Base-by-base conservation (phyloP, 2,329 filamentous ascomycete species). In the Hypoxylon sp. region DNA sequence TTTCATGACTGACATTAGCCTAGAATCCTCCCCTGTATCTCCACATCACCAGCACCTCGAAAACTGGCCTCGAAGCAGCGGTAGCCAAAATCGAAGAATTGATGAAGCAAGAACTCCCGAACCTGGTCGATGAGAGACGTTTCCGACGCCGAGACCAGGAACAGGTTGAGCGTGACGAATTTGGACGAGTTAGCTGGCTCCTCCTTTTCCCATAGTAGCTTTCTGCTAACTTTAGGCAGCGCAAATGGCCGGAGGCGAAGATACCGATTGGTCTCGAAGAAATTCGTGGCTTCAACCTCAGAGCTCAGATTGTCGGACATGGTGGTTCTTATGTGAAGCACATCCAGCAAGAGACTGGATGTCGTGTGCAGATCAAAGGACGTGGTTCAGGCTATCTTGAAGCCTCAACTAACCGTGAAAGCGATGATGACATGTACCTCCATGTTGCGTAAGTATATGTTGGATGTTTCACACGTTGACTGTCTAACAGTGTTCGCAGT, bases 181-280 rank as follows among this genome's bases (percentile, higher is more conserved):
- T 91, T 79, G 95, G 95, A 73, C 89, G 95, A 77, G 94, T 97
- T 89, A 78, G 86, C 79, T 69, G 67, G 44, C n/a, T n/a, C 51
- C 6, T 14, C 22, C 17, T 20, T 54, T 35, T 14, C n/a, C 13
- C 14, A 37, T 65, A 68, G 40, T 35, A 27, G 30, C n/a, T 14
- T 11, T 31, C 27, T 49, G 48, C 68, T 75, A 66, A 77, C 60
- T 53, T 40, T 46, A n/a, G 42, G 33, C 73, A 97, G 94, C 94
- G 95, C 74, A 99, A 98, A 93, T 99, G 96, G 96, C 95, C 96
- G 0, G 96, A 98, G 78, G 94, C 98, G 82, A 94, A 92, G 76
- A 97, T 99, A 55, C 91, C 94, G 1, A 95, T 99, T 74, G 90
- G 90, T 70, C 89, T 99, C 64, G 96, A 98, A 74, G 93, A 95